Evolutionary conservation across 2,329 filamentous ascomycete species (phyloP).

Genomic region (Xylaria sp.): DNA sequence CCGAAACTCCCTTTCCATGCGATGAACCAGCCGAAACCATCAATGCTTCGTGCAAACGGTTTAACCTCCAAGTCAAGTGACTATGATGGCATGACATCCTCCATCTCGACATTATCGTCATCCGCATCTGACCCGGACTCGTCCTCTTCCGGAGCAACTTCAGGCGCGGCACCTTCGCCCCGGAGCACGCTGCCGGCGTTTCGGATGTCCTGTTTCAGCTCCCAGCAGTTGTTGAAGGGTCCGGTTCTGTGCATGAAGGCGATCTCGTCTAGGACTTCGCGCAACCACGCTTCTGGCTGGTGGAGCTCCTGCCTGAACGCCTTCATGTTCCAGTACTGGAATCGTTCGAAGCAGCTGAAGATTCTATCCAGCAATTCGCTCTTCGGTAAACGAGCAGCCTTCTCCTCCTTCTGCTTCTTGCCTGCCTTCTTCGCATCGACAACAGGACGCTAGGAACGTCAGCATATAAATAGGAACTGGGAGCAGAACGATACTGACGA

Average conservation of each 20-base stretch:
- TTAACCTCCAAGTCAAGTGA: constrained; percentile 10
- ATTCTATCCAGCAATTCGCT: constrained; percentile 86
- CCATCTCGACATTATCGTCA: constrained; percentile 72
- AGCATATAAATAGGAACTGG: constrained; percentile 5
- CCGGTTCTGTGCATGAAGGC: constrained; percentile 82
- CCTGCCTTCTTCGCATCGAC: constrained; percentile 63
- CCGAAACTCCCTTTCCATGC: constrained; percentile 25
- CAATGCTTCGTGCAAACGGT: not conserved
- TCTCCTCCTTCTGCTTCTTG: constrained; percentile 61
- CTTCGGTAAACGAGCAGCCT: constrained; percentile 81
- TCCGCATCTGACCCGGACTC: constrained; percentile 66
- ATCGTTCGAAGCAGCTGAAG: constrained; percentile 80
- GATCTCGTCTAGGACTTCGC: constrained; percentile 80
- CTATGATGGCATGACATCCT: constrained; percentile 62
- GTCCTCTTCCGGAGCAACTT: constrained; percentile 47
- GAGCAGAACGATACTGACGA: constrained; percentile 51
- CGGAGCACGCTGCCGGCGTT: constrained; percentile 52
- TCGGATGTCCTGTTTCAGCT: constrained; percentile 72
- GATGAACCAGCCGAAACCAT: not conserved
- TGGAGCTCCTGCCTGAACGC: constrained; percentile 74
- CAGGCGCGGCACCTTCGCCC: constrained; percentile 54
- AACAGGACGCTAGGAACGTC: constrained; percentile 29
- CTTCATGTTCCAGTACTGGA: constrained; percentile 93
- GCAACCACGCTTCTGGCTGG: constrained; percentile 93
- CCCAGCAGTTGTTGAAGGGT: constrained; percentile 83